These are phyloP conservation scores for Globisporangium cederbergense DNA, from an alignment of 352 stramenopile species.

Conservation along the genomic window DNA sequence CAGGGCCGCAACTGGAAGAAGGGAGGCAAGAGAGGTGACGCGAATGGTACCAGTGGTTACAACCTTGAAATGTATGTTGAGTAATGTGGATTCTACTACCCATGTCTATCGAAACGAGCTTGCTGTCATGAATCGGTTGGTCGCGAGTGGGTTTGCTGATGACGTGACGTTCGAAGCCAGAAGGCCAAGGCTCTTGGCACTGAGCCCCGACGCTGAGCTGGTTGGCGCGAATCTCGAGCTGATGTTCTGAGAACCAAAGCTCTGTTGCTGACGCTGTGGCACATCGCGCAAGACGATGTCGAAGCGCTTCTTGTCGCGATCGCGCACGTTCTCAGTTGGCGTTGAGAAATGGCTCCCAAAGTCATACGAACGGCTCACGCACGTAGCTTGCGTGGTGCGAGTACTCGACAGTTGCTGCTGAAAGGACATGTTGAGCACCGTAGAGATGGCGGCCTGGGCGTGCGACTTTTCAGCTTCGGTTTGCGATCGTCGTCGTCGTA, in stretches of 20 bases:
- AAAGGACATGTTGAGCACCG: neutral
- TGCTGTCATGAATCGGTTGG: conserved; percentile 39
- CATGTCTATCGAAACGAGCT: neutral
- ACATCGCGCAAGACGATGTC: conserved; percentile 24
- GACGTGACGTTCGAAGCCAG: conserved; percentile 52
- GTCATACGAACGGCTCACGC: conserved; percentile 8
- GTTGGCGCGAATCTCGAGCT: neutral
- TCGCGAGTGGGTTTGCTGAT: conserved; percentile 44
- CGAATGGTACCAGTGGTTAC: no score
- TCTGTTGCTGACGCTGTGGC: neutral
- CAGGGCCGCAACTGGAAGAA: neutral
- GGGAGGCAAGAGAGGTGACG: no score
- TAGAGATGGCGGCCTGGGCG: neutral
- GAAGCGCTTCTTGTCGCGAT: conserved; percentile 15
- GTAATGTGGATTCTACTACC: neutral
- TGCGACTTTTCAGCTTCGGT: neutral
- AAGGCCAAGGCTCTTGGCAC: conserved; percentile 18
- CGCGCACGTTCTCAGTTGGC: neutral
- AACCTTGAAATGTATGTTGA: neutral
- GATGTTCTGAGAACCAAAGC: neutral
- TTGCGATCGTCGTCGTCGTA: neutral
- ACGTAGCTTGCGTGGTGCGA: neutral
- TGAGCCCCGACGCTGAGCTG: conserved; percentile 13
- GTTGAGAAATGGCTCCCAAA: conserved; percentile 1
- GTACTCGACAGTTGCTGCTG: neutral